Evolutionary conservation across 2,329 filamentous ascomycete species (phyloP).

Genomic region (Talaromyces sp.): DNA sequence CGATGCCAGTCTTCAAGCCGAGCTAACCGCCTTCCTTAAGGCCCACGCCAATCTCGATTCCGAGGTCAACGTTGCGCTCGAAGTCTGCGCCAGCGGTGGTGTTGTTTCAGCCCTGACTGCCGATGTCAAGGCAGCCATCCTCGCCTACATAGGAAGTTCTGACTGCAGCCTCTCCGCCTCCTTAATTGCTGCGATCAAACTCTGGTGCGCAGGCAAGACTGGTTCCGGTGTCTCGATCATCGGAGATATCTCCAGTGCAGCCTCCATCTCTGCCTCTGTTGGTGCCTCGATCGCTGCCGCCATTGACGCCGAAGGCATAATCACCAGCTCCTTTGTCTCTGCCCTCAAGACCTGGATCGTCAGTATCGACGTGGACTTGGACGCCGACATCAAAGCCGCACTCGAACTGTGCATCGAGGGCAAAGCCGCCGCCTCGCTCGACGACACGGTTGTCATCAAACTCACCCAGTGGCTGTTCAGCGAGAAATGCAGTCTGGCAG

Average conservation of each 20-base stretch:
- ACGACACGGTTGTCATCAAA: constrained; percentile 23
- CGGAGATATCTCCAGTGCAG: constrained; percentile 21
- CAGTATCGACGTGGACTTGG: constrained; percentile 19
- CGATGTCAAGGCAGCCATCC: constrained; percentile 27
- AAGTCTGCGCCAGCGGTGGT: constrained; percentile 30
- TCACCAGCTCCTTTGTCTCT: constrained; percentile 22
- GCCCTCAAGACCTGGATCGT: constrained; percentile 26
- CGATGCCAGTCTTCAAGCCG: constrained; percentile 22
- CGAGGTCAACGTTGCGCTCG: constrained; percentile 27
- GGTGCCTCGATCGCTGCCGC: constrained; percentile 26
- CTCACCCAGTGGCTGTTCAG: constrained; percentile 29
- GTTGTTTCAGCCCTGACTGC: constrained; percentile 22
- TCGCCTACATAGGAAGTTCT: constrained; percentile 22
- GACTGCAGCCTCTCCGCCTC: constrained; percentile 22
- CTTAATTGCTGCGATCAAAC: constrained; percentile 25
- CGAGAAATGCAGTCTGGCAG: constrained; percentile 26
- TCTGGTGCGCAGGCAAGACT: constrained; percentile 27
- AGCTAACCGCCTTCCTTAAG: constrained; percentile 24
- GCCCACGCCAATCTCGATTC: constrained; percentile 19
- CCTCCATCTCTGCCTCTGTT: constrained; percentile 26
- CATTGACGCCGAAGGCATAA: constrained; percentile 24
- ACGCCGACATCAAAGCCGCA: constrained; percentile 22
- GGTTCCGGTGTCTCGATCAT: constrained; percentile 23
- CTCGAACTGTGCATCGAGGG: constrained; percentile 26
- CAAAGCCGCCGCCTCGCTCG: constrained; percentile 21